Conservation (phyloP, 1,284 basidiomycete species). For the Tilletia caries region DNA sequence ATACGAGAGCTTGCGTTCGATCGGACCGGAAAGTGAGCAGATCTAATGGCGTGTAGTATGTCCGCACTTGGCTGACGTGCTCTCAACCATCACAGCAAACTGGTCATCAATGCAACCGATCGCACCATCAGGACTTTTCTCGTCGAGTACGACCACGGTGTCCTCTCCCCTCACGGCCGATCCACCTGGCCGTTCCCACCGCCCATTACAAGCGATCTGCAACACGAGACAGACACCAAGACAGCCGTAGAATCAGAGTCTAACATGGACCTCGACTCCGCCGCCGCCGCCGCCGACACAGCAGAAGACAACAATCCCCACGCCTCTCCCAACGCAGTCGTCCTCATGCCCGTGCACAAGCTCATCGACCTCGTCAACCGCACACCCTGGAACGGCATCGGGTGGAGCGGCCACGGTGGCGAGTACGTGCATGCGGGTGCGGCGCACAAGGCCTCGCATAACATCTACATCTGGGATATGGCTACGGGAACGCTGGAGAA, state of each 20-base stretch:
- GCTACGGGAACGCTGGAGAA: constrained; percentile 81
- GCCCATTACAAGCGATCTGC: not conserved
- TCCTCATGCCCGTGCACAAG: constrained; percentile 67
- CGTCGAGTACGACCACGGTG: constrained; percentile 12
- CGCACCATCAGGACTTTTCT: constrained; percentile 68
- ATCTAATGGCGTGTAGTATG: not conserved
- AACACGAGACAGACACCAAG: constrained; percentile 17
- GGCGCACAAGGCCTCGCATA: constrained; percentile 84
- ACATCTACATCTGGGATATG: constrained; percentile 96
- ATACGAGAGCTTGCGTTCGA: constrained; percentile 83
- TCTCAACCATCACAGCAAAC: constrained; percentile 62
- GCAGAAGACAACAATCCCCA: no score
- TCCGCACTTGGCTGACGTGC: not conserved
- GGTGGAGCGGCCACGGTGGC: constrained; percentile 65
- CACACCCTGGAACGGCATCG: constrained; percentile 62
- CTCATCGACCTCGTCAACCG: constrained; percentile 88
- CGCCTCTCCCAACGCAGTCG: not conserved
- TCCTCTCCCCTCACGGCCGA: constrained; percentile 15
- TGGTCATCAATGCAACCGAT: constrained; percentile 88
- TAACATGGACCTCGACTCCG: no score
- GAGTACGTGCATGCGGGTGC: constrained; percentile 93
- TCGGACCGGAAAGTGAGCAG: constrained; percentile 68
- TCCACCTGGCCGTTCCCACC: constrained; percentile 17
- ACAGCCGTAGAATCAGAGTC: constrained; percentile 11
- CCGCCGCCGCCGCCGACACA: no score